phyloP scores from a whole-genome alignment of 1,139 yeast genomes.

The Yamadazyma friedrichii region DNA sequence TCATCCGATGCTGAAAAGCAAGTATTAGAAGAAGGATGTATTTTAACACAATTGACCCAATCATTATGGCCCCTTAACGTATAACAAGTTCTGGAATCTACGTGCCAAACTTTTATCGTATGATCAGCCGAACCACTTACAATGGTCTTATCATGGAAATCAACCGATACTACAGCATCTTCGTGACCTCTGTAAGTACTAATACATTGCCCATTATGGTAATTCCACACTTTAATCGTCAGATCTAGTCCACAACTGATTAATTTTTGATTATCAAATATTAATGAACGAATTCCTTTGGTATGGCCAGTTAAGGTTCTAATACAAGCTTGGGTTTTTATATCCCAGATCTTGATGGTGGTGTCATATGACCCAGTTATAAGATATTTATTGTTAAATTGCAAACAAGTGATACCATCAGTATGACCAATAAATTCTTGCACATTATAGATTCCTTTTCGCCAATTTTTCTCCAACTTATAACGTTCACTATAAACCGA shows the following conservation, averaged over 20 bases:
- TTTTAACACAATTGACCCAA: conserved; percentile 87
- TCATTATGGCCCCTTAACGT: conserved; percentile 91
- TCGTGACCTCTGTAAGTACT: conserved; percentile 93
- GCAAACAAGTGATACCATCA: conserved; percentile 84
- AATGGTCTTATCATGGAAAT: conserved; percentile 74
- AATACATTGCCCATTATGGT: conserved; percentile 88
- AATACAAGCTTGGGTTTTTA: conserved; percentile 74
- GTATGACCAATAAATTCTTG: conserved; percentile 78
- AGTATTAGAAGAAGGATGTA: conserved; percentile 75
- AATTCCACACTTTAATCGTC: conserved; percentile 94
- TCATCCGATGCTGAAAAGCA: conserved; percentile 90
- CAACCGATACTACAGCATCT: conserved; percentile 80
- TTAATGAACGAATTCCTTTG: conserved; percentile 79
- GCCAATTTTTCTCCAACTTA: conserved; percentile 91
- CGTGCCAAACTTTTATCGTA: conserved; percentile 95
- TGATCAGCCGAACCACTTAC: conserved; percentile 93
- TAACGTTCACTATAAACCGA: conserved; percentile 89
- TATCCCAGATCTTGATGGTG: conserved; percentile 86
- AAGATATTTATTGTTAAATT: conserved; percentile 70
- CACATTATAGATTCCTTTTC: conserved; percentile 69
- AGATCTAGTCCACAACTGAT: conserved; percentile 91
- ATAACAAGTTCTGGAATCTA: conserved; percentile 86
- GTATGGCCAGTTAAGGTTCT: conserved; percentile 79
- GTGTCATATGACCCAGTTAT: conserved; percentile 93
- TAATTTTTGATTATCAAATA: conserved; percentile 82